Evolutionary conservation across 176 grass and related monocot genomes (phyloP).

Genomic region (Oropetium thomaeum): DNA sequence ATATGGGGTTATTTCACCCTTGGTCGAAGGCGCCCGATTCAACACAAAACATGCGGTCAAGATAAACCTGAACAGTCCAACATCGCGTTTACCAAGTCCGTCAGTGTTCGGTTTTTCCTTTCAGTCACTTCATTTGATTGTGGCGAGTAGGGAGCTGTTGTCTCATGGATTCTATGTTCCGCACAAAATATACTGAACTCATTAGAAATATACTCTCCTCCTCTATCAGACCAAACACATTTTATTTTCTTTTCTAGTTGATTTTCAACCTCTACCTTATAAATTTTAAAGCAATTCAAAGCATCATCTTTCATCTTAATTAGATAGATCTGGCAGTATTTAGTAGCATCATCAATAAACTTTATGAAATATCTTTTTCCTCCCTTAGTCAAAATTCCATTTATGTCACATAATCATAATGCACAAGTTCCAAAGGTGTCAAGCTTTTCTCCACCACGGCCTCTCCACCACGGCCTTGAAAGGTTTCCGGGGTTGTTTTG

Average conservation of each 20-base stretch:
- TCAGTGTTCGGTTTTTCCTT: not conserved
- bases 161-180: not conserved
- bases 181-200: too few species aligned
- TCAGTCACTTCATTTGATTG: not conserved
- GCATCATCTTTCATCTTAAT: too few species aligned
- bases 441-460: not conserved
- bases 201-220: too few species aligned
- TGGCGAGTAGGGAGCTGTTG: not conserved
- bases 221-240: too few species aligned
- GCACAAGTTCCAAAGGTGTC: not conserved
- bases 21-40: not conserved
- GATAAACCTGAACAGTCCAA: not conserved
- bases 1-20: too few species aligned
- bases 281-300: too few species aligned
- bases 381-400: not conserved
- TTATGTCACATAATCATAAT: not conserved
- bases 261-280: too few species aligned
- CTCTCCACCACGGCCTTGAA: not conserved
- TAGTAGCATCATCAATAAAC: too few species aligned
- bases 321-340: too few species aligned
- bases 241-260: too few species aligned
- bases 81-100: not conserved
- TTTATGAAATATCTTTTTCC: not conserved
- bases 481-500: not conserved
- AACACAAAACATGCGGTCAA: not conserved